Conservation (phyloP, 169 alveolate genomes). For the Eimeria tenella region DNA sequence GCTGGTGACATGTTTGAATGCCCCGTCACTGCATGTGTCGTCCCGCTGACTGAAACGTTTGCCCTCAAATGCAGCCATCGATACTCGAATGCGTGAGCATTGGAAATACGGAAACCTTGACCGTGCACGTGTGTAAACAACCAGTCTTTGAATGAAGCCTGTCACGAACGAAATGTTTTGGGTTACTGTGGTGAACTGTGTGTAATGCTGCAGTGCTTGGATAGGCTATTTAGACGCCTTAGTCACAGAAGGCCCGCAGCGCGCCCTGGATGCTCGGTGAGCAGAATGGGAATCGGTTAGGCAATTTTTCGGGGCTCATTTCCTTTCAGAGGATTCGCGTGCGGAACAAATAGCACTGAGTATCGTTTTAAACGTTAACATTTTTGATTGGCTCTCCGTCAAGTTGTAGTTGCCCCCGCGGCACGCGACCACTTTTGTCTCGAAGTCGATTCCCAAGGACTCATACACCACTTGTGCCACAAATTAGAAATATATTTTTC, state of each 20-base stretch:
- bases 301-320: too few species aligned
- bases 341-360: too few species aligned
- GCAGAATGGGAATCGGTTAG: neutral
- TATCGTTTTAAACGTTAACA: too few species aligned
- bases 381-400: too few species aligned
- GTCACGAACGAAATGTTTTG: neutral
- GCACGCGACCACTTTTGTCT: too few species aligned
- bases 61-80: slow-evolving; percentile 78
- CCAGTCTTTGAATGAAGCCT: neutral
- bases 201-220: slow-evolving; percentile 35
- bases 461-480: too few species aligned
- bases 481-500: too few species aligned
- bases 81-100: slow-evolving; percentile 65
- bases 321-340: too few species aligned
- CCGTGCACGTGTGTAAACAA: neutral
- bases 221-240: slow-evolving; percentile 54
- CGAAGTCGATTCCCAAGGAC: too few species aligned
- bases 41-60: slow-evolving; percentile 58
- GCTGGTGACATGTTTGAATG: slow-evolving; percentile 69
- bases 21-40: slow-evolving; percentile 67
- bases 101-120: neutral
- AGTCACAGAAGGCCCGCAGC: slow-evolving; percentile 59
- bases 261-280: slow-evolving; percentile 64
- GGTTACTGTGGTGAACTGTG: neutral
- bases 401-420: too few species aligned